A percentile compares a stretch with the other conserved stretches of the same genome.
Evolutionary conservation across 441 rosid species (phyloP).

Genomic region (Croton setiger): DNA sequence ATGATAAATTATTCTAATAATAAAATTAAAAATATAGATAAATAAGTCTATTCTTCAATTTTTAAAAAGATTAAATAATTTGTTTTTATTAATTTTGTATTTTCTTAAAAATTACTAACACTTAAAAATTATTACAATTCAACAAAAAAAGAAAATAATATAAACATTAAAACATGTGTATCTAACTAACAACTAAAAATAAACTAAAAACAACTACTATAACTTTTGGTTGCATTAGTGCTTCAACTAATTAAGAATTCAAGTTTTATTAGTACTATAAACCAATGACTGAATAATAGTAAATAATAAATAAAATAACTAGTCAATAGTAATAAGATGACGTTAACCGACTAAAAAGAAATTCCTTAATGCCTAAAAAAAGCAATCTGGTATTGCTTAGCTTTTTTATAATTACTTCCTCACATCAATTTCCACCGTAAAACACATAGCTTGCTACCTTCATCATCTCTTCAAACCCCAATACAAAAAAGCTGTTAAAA

Average conservation of each 20-base stretch:
- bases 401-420: slow-evolving; percentile 16
- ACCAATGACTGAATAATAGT: not conserved
- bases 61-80: too few species aligned
- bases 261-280: not conserved
- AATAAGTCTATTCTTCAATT: too few species aligned
- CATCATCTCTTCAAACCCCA: slow-evolving; percentile 12
- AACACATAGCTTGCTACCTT: slow-evolving; percentile 10
- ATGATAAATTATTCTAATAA: too few species aligned
- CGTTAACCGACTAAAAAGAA: slow-evolving; percentile 4
- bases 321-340: not conserved
- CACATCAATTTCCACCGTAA: slow-evolving; percentile 10
- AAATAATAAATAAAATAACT: not conserved
- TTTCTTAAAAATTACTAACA: too few species aligned
- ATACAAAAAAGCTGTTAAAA: slow-evolving; percentile 23
- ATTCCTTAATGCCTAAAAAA: not conserved
- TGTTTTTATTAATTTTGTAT: too few species aligned
- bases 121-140: too few species aligned
- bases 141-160: too few species aligned
- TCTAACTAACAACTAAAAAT: not conserved
- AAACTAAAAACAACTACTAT: too few species aligned
- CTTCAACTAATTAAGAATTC: not conserved
- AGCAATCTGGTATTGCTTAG: not conserved
- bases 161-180: not conserved
- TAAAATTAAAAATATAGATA: too few species aligned
- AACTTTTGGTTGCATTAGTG: too few species aligned